Conservation (phyloP, 1,139 yeast genomes). For the Suhomyces coccinellae region DNA sequence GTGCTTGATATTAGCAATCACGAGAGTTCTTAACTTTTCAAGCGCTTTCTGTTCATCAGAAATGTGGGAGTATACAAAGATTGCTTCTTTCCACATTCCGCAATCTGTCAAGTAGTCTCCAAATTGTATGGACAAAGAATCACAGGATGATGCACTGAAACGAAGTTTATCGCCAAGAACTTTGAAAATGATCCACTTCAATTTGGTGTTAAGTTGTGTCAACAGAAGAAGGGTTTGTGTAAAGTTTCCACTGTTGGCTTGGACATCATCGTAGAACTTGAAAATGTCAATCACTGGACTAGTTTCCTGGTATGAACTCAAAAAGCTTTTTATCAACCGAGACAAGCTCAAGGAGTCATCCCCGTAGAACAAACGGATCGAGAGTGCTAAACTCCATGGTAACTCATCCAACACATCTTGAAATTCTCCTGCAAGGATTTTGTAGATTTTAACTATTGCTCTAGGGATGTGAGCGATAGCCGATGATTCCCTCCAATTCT, state of each 20-base stretch:
- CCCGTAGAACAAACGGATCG: constrained; percentile 63
- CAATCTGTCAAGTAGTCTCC: constrained; percentile 52
- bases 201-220: constrained; percentile 27
- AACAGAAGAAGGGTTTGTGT: constrained; percentile 8
- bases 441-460: constrained; percentile 57
- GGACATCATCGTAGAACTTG: constrained; percentile 19
- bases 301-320: constrained; percentile 5
- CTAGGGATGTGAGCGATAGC: constrained; percentile 48
- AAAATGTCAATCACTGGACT: constrained; percentile 26
- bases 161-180: constrained; percentile 28
- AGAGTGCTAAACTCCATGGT: constrained; percentile 68
- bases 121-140: constrained; percentile 48
- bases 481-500: constrained; percentile 58
- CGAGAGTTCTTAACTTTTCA: constrained; percentile 40
- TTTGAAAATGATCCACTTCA: constrained; percentile 59
- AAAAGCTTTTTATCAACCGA: constrained; percentile 32
- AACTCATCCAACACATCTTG: constrained; percentile 44
- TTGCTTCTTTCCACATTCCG: constrained; percentile 59
- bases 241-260: constrained; percentile 6
- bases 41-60: constrained; percentile 43
- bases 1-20: constrained; percentile 48
- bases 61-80: constrained; percentile 60
- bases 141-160: constrained; percentile 19
- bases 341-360: constrained; percentile 45
- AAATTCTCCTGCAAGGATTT: constrained; percentile 62